These are phyloP conservation scores for Suaeda aralocaspica DNA, from an alignment of 148 eudicot genomes.

Conservation along the genomic window DNA sequence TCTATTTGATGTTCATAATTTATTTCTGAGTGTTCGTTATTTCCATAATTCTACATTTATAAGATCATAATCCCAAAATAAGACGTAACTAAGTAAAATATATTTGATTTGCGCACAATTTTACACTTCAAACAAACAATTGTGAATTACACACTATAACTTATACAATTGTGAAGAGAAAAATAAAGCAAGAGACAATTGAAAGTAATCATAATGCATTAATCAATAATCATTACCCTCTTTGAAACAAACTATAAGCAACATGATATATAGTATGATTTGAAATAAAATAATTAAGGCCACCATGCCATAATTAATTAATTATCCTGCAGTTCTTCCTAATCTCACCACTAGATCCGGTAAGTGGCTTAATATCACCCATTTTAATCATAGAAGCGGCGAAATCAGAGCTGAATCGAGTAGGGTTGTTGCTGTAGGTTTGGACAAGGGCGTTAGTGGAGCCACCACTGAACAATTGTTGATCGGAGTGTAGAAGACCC, in stretches of 20 bases:
- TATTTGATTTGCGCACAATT: too few species aligned
- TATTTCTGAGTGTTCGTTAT: too few species aligned
- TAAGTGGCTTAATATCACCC: constrained; percentile 63
- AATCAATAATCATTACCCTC: too few species aligned
- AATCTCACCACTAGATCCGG: constrained; percentile 56
- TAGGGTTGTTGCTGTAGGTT: constrained; percentile 22
- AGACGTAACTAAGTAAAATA: too few species aligned
- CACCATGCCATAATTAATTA: constrained; percentile 22
- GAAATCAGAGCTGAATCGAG: constrained; percentile 41
- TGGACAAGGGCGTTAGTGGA: constrained; percentile 44
- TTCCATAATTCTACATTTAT: too few species aligned
- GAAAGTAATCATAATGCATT: too few species aligned
- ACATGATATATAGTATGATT: background rate
- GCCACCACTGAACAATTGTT: constrained; percentile 54
- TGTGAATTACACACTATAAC: background rate
- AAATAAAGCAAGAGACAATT: background rate
- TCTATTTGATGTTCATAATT: too few species aligned
- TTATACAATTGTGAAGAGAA: background rate
- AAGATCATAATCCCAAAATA: too few species aligned
- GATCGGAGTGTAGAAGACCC: constrained; percentile 66
- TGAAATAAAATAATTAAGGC: background rate
- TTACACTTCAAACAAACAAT: background rate
- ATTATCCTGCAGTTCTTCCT: constrained; percentile 60
- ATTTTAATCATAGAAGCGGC: constrained; percentile 49
- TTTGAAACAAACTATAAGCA: background rate